Evolutionary conservation across 768 basidiomycete species (phyloP).

Genomic region (Leccinum barrowsii): DNA sequence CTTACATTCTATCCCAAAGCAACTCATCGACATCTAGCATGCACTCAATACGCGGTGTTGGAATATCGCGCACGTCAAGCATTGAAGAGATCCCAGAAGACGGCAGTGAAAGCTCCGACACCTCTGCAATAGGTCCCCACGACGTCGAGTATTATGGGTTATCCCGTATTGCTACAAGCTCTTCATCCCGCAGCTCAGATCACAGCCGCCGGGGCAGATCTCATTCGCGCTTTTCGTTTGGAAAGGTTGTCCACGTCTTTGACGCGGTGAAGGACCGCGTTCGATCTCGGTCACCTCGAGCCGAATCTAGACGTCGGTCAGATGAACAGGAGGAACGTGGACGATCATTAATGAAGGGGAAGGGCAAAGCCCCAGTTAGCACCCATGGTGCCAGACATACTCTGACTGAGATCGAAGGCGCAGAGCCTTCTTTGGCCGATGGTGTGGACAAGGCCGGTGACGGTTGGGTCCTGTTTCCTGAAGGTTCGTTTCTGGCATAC

Average conservation of each 20-base stretch:
- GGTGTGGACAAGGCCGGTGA: conserved; percentile 37
- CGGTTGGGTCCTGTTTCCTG: conserved; percentile 85
- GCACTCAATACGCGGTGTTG: conserved; percentile 1
- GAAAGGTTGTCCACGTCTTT: conserved; percentile 47
- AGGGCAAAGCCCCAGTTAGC: conserved; percentile 27
- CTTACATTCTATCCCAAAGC: not conserved
- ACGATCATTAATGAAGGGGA: conserved; percentile 26
- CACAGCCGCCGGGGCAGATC: conserved; percentile 33
- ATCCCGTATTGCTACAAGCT: conserved; percentile 10
- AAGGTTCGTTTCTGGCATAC: conserved; percentile 48
- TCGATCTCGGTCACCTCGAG: conserved; percentile 43
- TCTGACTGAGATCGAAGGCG: conserved; percentile 29
- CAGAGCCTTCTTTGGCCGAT: conserved; percentile 22
- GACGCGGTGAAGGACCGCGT: conserved; percentile 44
- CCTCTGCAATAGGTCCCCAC: not conserved
- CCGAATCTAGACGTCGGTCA: conserved; percentile 1
- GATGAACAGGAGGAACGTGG: conserved; percentile 25
- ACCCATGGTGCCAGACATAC: not conserved
- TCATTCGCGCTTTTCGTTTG: conserved; percentile 51
- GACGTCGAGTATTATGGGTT: conserved; percentile 13
- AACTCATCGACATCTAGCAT: conserved; percentile 11
- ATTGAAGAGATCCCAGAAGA: conserved; percentile 39
- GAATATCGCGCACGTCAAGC: conserved; percentile 40
- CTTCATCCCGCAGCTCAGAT: conserved; percentile 14
- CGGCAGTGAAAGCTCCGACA: conserved; percentile 16